Evolutionary conservation across 495 filamentous ascomycete species (phyloP).

Genomic region (Xeromyces bisporus): DNA sequence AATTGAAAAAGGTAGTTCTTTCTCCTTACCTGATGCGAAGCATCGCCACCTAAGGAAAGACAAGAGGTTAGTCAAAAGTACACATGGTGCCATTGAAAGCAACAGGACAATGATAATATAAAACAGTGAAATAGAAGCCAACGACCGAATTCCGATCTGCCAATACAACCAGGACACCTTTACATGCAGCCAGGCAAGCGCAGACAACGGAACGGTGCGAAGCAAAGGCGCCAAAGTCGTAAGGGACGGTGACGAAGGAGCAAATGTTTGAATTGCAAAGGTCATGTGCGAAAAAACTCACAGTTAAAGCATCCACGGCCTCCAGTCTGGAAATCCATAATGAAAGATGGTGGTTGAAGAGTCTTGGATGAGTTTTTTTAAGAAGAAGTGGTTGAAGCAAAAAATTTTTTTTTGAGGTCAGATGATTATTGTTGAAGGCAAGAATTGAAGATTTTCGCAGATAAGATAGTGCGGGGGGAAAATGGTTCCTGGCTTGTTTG

Average conservation of each 20-base stretch:
- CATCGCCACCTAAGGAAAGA: constrained; percentile 45
- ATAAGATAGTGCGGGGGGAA: constrained; percentile 4
- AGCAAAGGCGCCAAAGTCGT: too few relatives aligned
- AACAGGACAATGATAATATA: constrained; percentile 1
- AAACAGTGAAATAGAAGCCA: too few relatives aligned
- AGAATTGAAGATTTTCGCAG: constrained; percentile 9
- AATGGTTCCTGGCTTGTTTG: not conserved
- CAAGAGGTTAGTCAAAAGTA: constrained; percentile 11
- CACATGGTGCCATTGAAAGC: constrained; percentile 4
- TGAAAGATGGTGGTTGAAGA: constrained; percentile 6
- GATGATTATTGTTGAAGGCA: constrained; percentile 8
- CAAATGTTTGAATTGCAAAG: too few relatives aligned
- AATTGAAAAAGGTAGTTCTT: constrained; percentile 2
- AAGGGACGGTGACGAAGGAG: too few relatives aligned
- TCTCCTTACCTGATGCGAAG: constrained; percentile 47
- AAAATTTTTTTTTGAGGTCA: constrained; percentile 22
- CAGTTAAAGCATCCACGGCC: constrained; percentile 68
- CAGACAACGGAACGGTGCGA: too few relatives aligned
- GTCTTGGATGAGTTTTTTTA: constrained; percentile 1
- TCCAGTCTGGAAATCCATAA: constrained; percentile 34
- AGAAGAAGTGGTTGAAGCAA: constrained; percentile 11
- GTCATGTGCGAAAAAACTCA: constrained; percentile 29
- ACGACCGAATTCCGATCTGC: too few relatives aligned
- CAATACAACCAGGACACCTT: too few relatives aligned
- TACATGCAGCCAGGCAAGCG: too few relatives aligned